Evolutionary conservation across 2,329 filamentous ascomycete genomes (phyloP), one percentile per base, ranked within the genome.

Genomic region (Didymella lethalis): DNA sequence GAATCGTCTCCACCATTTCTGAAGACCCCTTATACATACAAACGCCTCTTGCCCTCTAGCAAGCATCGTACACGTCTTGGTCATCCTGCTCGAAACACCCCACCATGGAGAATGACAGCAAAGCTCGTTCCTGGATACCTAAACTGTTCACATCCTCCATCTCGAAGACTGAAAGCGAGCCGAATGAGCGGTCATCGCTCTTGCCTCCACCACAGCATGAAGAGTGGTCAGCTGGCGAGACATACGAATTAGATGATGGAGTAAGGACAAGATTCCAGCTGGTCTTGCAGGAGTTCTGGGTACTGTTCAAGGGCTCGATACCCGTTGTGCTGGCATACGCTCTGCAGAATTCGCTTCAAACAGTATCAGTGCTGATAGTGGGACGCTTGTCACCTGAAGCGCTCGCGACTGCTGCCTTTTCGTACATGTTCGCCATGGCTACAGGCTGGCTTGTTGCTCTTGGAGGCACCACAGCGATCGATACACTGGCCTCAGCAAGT

Each of bases 381-480:
- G 92, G 92, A 10, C 87, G 91, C 2, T 80, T 92, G 0, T 93
- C 90, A 0, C 89, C 92, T 0, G 90, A 95, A 75, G 88, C 92
- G 1, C 80, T 96, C 7, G 91, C 92, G 0, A 91, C 90, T 0
- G 89, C 91, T 1, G 92, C 92, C 0, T 96, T 96, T 70, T 91
- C 90, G 2, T 94, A 95, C 80, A 96, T 96, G 92, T 96, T 96
- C 67, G 92, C 92, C 54, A 93, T 94, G 90, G 88, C 90, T 23
- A 92, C 91, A 0, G 92, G 88, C 0, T 96, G 92, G 92, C 84
- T 96, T 36, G 90, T 96, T 59, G 92, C 89, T 0, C 84, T 96
- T 4, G 92, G 92, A 28, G 92, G 92, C 7, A 93, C 91, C 0
- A 96, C 91, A 1, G 92, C 92, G 0, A 84, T 96, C 43, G 92